phyloP scores from a whole-genome alignment of 2,329 filamentous ascomycete genomes.

The Chaetomiaceae sp. region DNA sequence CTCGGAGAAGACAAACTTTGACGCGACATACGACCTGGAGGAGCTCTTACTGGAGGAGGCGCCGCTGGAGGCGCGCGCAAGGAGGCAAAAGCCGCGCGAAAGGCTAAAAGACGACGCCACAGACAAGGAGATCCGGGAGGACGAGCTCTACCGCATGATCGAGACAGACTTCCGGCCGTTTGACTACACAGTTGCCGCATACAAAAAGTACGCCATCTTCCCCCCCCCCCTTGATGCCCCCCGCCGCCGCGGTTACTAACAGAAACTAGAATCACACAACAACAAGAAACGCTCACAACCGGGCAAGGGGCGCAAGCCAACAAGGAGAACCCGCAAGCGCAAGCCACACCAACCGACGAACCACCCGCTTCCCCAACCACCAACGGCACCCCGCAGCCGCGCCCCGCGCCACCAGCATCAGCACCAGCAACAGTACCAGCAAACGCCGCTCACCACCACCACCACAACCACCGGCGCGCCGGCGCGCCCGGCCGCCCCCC shows the following conservation, averaged over 20 bases:
- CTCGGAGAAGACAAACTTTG: slow-evolving; percentile 97
- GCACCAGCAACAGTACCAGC: slow-evolving; percentile 26
- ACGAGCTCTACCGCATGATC: slow-evolving; percentile 90
- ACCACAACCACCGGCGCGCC: slow-evolving; percentile 11
- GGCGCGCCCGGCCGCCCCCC: slow-evolving; percentile 31
- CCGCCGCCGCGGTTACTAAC: background rate
- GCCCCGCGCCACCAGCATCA: no score
- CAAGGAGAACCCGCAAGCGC: slow-evolving; percentile 31
- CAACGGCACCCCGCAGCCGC: slow-evolving; percentile 22
- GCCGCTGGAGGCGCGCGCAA: slow-evolving; percentile 83
- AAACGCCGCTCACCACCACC: slow-evolving; percentile 11
- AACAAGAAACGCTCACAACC: slow-evolving; percentile 10
- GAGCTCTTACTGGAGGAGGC: slow-evolving; percentile 92
- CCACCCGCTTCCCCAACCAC: slow-evolving; percentile 27
- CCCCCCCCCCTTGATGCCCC: background rate
- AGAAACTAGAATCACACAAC: slow-evolving; percentile 24
- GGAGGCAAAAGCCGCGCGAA: slow-evolving; percentile 89
- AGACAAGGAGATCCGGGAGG: slow-evolving; percentile 88
- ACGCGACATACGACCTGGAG: slow-evolving; percentile 95
- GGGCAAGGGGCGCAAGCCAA: background rate
- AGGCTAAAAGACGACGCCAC: slow-evolving; percentile 91
- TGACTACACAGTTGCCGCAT: slow-evolving; percentile 83
- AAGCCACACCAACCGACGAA: slow-evolving; percentile 50
- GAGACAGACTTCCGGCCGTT: slow-evolving; percentile 92
- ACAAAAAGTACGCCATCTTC: slow-evolving; percentile 57